Evolutionary conservation across 345 rosid genomes (phyloP).

Genomic region (Geranium brycei): DNA sequence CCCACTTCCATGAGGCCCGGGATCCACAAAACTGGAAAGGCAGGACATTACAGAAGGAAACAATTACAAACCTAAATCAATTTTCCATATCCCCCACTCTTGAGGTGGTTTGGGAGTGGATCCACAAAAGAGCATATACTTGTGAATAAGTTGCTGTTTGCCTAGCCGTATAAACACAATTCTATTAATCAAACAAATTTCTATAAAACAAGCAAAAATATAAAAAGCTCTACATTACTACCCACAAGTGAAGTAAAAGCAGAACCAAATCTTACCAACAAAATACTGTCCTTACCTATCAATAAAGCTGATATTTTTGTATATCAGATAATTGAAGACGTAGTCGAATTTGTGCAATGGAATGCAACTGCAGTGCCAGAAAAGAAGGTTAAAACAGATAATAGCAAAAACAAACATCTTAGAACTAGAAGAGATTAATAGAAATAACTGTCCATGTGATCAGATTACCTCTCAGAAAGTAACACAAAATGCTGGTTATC

Average conservation of each 20-base stretch:
- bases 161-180: too few relatives aligned
- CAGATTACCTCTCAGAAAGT: constrained; percentile 78
- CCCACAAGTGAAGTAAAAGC: neutral
- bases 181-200: too few relatives aligned
- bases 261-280: neutral
- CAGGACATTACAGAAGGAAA: neutral
- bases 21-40: constrained; percentile 74
- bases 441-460: too few relatives aligned
- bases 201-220: too few relatives aligned
- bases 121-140: too few relatives aligned
- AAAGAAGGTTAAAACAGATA: constrained; percentile 5
- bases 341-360: constrained; percentile 86
- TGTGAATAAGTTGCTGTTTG: too few relatives aligned
- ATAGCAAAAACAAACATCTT: neutral
- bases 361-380: constrained; percentile 57
- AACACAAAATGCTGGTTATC: constrained; percentile 93
- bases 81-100: too few relatives aligned
- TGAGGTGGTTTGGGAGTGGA: too few relatives aligned
- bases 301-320: constrained; percentile 72
- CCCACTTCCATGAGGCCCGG: constrained; percentile 95
- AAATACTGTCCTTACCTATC: constrained; percentile 49
- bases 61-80: too few relatives aligned
- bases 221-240: neutral
- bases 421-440: neutral
- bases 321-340: constrained; percentile 69